Conservation (phyloP, 345 rosid genomes). For the Theobroma cacao region DNA sequence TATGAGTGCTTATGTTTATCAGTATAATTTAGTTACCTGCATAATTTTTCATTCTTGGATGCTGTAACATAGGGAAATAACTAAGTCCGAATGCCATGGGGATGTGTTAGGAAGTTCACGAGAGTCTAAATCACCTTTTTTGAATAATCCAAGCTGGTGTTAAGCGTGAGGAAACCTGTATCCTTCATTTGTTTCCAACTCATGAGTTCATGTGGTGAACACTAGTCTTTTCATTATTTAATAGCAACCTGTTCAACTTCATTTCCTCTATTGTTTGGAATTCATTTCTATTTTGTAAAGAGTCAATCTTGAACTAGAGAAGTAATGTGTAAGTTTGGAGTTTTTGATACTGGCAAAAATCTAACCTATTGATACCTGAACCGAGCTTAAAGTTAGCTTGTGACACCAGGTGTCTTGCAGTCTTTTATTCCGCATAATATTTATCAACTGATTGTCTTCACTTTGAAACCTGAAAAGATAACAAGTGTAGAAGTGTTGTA, state of each 20-base stretch:
- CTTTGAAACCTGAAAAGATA: neutral
- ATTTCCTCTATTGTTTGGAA: neutral
- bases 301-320: neutral
- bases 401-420: neutral
- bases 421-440: neutral
- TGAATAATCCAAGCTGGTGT: neutral
- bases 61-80: neutral
- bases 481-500: neutral
- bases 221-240: neutral
- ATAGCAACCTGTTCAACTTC: neutral
- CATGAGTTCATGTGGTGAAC: neutral
- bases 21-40: neutral
- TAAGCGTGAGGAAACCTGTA: neutral
- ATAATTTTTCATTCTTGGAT: neutral
- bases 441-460: neutral
- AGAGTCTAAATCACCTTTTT: neutral
- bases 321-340: neutral
- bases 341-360: neutral
- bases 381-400: neutral
- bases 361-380: neutral
- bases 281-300: neutral
- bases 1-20: neutral
- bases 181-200: neutral
- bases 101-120: neutral
- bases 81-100: neutral